Percentiles rank a stretch among this genome's conserved stretches.
Evolutionary conservation across 2,329 filamentous ascomycete species (phyloP).

Genomic region (Fusarium vanettenii): DNA sequence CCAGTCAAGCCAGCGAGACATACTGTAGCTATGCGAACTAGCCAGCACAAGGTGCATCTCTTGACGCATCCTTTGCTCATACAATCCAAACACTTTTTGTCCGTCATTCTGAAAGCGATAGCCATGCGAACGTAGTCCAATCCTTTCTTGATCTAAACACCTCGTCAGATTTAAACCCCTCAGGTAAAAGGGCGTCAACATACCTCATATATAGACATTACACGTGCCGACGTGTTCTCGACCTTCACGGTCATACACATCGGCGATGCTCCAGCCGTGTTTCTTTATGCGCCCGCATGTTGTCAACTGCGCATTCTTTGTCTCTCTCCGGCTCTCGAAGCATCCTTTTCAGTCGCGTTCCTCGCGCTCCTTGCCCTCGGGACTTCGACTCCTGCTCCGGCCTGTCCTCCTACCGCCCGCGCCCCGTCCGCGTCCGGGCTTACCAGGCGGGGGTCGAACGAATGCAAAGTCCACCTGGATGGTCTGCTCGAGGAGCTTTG

Average conservation of each 20-base stretch:
- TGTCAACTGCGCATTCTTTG: neutral
- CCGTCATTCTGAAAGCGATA: neutral
- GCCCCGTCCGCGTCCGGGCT: conserved; percentile 52
- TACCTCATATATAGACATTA: conserved; percentile 43
- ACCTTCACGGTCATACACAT: conserved; percentile 32
- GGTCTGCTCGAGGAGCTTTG: conserved; percentile 84
- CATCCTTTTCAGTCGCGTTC: conserved; percentile 43
- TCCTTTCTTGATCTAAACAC: conserved; percentile 18
- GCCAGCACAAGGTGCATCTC: conserved; percentile 1
- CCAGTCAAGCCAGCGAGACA: neutral
- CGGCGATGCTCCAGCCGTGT: conserved; percentile 27
- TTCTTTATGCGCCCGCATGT: neutral
- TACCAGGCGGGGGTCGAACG: conserved; percentile 78
- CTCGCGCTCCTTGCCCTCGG: conserved; percentile 50
- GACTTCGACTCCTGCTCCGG: conserved; percentile 63
- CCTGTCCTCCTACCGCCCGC: conserved; percentile 56
- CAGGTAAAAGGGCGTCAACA: neutral
- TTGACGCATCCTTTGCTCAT: neutral
- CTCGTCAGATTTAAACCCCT: neutral
- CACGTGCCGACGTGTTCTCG: conserved; percentile 44
- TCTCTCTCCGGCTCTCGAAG: neutral
- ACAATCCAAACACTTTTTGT: neutral
- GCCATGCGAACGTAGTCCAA: neutral
- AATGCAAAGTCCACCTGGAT: conserved; percentile 87
- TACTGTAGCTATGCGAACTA: neutral